phyloP scores from a whole-genome alignment of 257 asterid species.

The Parsonsia alboflavescens region DNA sequence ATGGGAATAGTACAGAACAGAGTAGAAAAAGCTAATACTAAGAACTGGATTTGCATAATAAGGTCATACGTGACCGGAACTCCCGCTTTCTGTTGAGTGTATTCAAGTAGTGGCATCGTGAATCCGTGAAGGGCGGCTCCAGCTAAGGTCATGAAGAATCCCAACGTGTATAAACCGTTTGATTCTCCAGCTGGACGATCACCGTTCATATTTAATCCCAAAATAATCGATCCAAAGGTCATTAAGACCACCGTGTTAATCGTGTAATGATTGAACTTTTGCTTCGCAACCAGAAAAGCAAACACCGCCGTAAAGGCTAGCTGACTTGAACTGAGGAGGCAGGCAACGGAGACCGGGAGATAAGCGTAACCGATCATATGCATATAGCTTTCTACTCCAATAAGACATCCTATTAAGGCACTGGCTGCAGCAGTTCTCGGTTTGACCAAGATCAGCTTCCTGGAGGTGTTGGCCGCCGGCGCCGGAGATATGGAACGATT shows the following conservation, averaged over 20 bases:
- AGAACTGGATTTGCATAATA: conserved; percentile 27
- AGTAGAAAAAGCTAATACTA: conserved; percentile 19
- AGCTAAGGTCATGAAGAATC: conserved; percentile 28
- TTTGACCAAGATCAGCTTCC: conserved; percentile 12
- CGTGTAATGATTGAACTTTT: conserved; percentile 21
- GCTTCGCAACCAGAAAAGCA: conserved; percentile 26
- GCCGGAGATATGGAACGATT: neutral
- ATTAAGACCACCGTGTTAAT: conserved; percentile 28
- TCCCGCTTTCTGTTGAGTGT: conserved; percentile 21
- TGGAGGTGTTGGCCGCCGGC: neutral
- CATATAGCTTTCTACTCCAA: conserved; percentile 29
- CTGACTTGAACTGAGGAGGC: conserved; percentile 22
- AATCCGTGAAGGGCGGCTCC: conserved; percentile 36
- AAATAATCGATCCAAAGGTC: conserved; percentile 26
- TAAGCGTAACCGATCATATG: conserved; percentile 27
- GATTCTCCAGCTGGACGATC: conserved; percentile 17
- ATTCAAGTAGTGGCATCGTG: conserved; percentile 22
- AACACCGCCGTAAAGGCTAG: conserved; percentile 28
- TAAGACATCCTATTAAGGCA: conserved; percentile 20
- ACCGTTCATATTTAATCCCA: conserved; percentile 23
- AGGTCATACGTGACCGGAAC: conserved; percentile 23
- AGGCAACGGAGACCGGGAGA: conserved; percentile 30
- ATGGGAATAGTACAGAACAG: conserved; percentile 24
- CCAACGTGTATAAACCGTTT: conserved; percentile 14
- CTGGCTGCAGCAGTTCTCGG: conserved; percentile 11